Percentiles rank a stretch among this genome's conserved stretches.
Evolutionary conservation across 345 rosid genomes (phyloP).

Genomic region (Acer yangbiense): DNA sequence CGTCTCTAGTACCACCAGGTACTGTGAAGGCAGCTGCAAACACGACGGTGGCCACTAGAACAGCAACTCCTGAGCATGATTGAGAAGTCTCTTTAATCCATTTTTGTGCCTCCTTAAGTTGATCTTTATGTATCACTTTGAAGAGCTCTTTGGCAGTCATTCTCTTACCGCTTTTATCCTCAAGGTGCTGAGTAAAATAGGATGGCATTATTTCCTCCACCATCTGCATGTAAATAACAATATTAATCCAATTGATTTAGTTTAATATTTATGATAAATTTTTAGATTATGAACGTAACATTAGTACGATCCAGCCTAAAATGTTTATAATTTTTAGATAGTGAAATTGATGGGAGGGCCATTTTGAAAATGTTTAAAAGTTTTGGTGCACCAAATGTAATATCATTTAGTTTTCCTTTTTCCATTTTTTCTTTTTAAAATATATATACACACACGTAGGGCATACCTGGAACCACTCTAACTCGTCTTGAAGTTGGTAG

Average conservation of each 20-base stretch:
- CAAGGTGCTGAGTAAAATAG: background rate
- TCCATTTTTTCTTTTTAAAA: no score
- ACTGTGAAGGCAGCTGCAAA: background rate
- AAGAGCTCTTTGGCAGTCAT: background rate
- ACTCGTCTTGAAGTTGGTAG: background rate
- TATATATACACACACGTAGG: no score
- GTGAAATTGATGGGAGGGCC: no score
- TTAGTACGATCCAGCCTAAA: no score
- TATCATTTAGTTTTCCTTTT: no score
- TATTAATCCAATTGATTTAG: no score
- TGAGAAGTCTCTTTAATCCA: constrained; percentile 18
- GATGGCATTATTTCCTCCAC: background rate
- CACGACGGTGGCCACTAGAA: constrained; percentile 7
- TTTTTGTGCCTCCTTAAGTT: background rate
- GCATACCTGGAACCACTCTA: background rate
- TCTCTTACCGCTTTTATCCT: background rate
- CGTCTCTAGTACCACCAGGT: background rate
- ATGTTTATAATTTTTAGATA: no score
- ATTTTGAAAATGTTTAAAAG: background rate
- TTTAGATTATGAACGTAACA: no score
- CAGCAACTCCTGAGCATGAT: constrained; percentile 30
- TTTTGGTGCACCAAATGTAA: no score
- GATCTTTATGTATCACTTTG: background rate
- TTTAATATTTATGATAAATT: no score
- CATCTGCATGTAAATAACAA: no score